Evolutionary conservation across 306 rosid species (phyloP), one percentile per base, ranked within the genome.

Genomic region (Begonia loranthoides): DNA sequence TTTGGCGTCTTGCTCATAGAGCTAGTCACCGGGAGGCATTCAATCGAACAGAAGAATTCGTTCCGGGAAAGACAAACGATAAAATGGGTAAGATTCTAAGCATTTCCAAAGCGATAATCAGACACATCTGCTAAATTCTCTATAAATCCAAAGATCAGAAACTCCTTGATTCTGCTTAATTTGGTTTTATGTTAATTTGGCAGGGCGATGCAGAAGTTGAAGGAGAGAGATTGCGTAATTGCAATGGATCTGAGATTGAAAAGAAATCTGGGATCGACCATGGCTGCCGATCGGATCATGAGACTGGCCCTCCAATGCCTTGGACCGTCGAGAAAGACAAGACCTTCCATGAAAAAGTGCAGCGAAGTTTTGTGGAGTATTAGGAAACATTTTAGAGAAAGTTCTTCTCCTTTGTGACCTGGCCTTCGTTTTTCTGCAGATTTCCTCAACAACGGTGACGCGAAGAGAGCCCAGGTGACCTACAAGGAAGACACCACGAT

Each of bases 321-420:
- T 86, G 95, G 94, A 15, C 96, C 87, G 12, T 77, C 71, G 4
- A 78, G 96, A 77, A 94, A 90, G 65, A 76, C 12, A 62, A 74
- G 99, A 48, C 95, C 95, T 43, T 66, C 36, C 66, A 90, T 90
- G 99, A 80, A 79, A 71, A 83, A 64, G 52, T 86, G 99, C 56
- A 94, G 80, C 0, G 96, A 90, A 81, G 63, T 90, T 54, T 94
- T 90, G 33, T 90, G 99, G 96, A 49, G 82, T 41, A 90, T 90
- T 65, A 87, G 99, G 52, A 90, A 80, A 75, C 93, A 86, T 58
- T 70, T 72, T 61, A 72, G 79, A 59, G 94, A 82, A n/a, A n/a
- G n/a, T n/a, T n/a, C n/a, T n/a, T n/a, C n/a, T n/a, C n/a, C n/a
- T n/a, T n/a, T n/a, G n/a, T n/a, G n/a, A n/a, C n/a, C n/a, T n/a